phyloP scores from a whole-genome alignment of 1,284 basidiomycete species.

The Leccinum solheimii region DNA sequence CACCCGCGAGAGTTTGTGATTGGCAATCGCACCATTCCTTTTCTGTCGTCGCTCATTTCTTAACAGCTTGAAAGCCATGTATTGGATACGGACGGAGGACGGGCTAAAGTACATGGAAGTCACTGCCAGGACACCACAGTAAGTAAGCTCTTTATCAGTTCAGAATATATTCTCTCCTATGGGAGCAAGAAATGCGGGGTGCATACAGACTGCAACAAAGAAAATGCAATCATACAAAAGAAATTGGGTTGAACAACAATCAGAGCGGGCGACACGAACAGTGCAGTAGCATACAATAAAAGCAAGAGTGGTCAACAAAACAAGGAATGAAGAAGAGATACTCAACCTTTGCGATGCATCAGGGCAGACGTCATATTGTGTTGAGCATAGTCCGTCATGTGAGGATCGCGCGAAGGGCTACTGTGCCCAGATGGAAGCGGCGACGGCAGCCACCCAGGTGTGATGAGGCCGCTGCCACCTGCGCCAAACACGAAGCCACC shows the following conservation, averaged over 20 bases:
- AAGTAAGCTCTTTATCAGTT: constrained; percentile 3
- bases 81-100: background rate
- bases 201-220: constrained; percentile 17
- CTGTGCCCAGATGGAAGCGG: constrained; percentile 35
- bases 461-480: constrained; percentile 61
- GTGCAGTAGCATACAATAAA: constrained; percentile 5
- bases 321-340: background rate
- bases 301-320: constrained; percentile 4
- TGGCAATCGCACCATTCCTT: background rate
- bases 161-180: constrained; percentile 13
- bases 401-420: constrained; percentile 28
- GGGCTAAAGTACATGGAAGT: background rate
- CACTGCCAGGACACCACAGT: background rate
- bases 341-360: constrained; percentile 34
- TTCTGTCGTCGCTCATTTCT: background rate
- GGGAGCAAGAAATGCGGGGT: constrained; percentile 6
- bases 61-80: background rate
- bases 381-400: constrained; percentile 29
- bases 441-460: constrained; percentile 36
- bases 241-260: constrained; percentile 6
- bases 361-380: constrained; percentile 28
- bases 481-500: constrained; percentile 81
- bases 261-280: constrained; percentile 3
- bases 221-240: constrained; percentile 19
- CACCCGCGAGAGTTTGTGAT: background rate